Conservation (phyloP, 495 filamentous ascomycete species). For the Podospora australis region DNA sequence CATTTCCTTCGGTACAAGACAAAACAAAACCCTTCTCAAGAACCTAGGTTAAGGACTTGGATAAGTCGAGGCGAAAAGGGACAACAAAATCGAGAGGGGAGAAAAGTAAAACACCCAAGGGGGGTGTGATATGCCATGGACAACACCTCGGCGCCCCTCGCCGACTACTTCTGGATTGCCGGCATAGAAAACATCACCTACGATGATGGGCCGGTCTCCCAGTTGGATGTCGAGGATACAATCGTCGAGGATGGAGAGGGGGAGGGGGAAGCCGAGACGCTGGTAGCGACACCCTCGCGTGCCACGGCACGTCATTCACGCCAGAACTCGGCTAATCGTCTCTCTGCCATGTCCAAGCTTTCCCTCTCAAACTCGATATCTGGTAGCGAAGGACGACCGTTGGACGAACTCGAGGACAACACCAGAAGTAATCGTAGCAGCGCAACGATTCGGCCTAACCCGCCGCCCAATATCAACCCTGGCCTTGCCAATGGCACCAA, state of each 20-base stretch:
- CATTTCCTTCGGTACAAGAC: background rate
- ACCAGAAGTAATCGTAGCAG: constrained; percentile 84
- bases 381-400: constrained; percentile 44
- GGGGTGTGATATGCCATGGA: constrained; percentile 46
- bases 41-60: no score
- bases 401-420: constrained; percentile 53
- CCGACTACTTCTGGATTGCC: constrained; percentile 98
- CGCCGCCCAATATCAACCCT: constrained; percentile 24
- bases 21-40: no score
- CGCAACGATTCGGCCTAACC: constrained; percentile 64
- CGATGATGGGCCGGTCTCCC: constrained; percentile 33
- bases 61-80: no score
- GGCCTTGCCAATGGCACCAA: constrained; percentile 11
- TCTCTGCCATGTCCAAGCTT: constrained; percentile 58
- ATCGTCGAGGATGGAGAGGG: constrained; percentile 76
- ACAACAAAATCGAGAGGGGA: constrained; percentile 7
- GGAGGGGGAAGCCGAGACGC: constrained; percentile 27
- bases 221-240: constrained; percentile 54
- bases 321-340: constrained; percentile 58
- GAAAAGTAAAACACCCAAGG: constrained; percentile 8
- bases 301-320: constrained; percentile 54
- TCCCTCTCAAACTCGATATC: constrained; percentile 37
- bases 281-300: constrained; percentile 35
- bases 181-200: constrained; percentile 73
- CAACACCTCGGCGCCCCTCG: constrained; percentile 68